phyloP scores from a whole-genome alignment of 192 early-diverging fungal species.

The Backusella australiensis region DNA sequence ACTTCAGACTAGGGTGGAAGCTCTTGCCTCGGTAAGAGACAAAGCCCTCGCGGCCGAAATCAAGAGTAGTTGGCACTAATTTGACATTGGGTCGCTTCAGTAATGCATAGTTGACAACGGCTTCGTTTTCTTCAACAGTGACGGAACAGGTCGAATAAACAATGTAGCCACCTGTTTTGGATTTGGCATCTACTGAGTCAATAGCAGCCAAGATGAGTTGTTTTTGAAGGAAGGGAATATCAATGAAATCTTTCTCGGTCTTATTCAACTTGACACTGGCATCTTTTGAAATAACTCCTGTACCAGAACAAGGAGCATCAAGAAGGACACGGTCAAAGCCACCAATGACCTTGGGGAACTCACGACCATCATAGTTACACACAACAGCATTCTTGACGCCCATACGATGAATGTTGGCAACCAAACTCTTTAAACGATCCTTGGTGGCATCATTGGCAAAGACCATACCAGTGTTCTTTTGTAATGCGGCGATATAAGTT shows the following conservation, averaged over 20 bases:
- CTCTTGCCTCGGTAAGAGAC: slow-evolving; percentile 77
- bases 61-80: slow-evolving; percentile 84
- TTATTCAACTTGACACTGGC: slow-evolving; percentile 95
- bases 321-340: slow-evolving; percentile 97
- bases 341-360: slow-evolving; percentile 96
- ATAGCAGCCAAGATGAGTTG: slow-evolving; percentile 96
- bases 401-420: slow-evolving; percentile 44
- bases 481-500: slow-evolving; percentile 91
- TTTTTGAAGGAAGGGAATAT: slow-evolving; percentile 93
- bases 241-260: slow-evolving; percentile 86
- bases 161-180: slow-evolving; percentile 91
- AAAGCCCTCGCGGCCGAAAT: slow-evolving; percentile 95
- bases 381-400: slow-evolving; percentile 53
- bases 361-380: slow-evolving; percentile 96
- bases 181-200: slow-evolving; percentile 92
- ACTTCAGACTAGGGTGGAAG: slow-evolving; percentile 80
- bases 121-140: slow-evolving; percentile 97
- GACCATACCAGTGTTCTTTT: slow-evolving; percentile 97
- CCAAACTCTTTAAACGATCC: slow-evolving; percentile 87
- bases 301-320: slow-evolving; percentile 98
- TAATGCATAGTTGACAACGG: slow-evolving; percentile 93
- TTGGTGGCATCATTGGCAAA: slow-evolving; percentile 98
- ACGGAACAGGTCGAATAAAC: slow-evolving; percentile 99
- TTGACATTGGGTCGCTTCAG: slow-evolving; percentile 92
- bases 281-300: slow-evolving; percentile 99